phyloP scores from a whole-genome alignment of 805 yeast species.

The Teunomyces tritomae region DNA sequence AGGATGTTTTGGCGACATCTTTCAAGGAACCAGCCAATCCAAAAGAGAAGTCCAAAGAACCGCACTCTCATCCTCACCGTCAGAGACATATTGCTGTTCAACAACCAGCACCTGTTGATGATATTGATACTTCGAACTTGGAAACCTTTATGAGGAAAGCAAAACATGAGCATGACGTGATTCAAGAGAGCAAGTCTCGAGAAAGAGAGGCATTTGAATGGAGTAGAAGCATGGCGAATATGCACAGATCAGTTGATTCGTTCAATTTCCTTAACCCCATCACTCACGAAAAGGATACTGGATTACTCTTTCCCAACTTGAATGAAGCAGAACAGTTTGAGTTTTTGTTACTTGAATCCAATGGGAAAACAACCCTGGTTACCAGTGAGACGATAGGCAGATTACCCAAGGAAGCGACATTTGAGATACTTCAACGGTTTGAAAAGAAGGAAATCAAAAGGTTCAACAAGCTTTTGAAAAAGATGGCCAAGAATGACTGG shows the following conservation, averaged over 20 bases:
- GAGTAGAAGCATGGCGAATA: constrained; percentile 35
- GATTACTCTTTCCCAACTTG: constrained; percentile 7
- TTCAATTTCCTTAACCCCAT: constrained; percentile 48
- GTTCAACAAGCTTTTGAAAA: constrained; percentile 35
- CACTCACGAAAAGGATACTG: constrained; percentile 3
- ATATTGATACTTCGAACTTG: constrained; percentile 13
- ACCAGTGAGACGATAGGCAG: constrained; percentile 40
- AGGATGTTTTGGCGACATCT: constrained; percentile 17
- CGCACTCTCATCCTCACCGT: not conserved
- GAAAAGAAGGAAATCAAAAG: constrained; percentile 31
- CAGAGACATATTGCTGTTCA: not conserved
- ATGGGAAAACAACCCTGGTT: constrained; percentile 34
- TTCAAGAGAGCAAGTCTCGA: constrained; percentile 45
- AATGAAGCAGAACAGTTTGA: constrained; percentile 12
- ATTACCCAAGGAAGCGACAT: constrained; percentile 40
- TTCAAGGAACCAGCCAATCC: not conserved
- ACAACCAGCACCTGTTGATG: not conserved
- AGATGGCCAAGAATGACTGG: constrained; percentile 49
- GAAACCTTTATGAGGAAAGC: constrained; percentile 45
- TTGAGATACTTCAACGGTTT: constrained; percentile 38
- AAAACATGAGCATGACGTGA: constrained; percentile 35
- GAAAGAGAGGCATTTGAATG: constrained; percentile 53
- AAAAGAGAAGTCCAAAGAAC: not conserved
- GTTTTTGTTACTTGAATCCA: constrained; percentile 29
- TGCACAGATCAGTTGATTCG: constrained; percentile 40